These are phyloP conservation scores for Rhizopogon vulgaris DNA, from an alignment of 768 basidiomycete genomes.

Conservation along the genomic window DNA sequence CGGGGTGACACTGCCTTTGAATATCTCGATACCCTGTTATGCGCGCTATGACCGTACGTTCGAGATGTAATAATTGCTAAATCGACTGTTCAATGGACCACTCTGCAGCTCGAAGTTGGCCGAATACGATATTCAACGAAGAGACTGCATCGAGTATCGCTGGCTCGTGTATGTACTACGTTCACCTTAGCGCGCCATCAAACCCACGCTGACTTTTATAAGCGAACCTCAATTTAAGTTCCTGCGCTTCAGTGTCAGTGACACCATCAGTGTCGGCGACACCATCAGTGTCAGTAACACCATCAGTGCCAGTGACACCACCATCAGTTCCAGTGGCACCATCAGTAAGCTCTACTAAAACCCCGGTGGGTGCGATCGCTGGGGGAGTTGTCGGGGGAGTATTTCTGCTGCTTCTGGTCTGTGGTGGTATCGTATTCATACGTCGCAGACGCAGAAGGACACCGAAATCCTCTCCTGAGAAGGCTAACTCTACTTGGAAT, in stretches of 20 bases:
- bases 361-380: slow-evolving; percentile 11
- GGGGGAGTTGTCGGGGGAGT: slow-evolving; percentile 19
- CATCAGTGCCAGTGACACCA: no score
- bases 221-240: slow-evolving; percentile 14
- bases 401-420: slow-evolving; percentile 9
- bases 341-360: not conserved
- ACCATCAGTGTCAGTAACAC: no score
- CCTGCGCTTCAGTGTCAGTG: slow-evolving; percentile 1
- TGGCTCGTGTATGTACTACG: slow-evolving; percentile 6
- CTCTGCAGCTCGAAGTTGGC: slow-evolving; percentile 16
- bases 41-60: slow-evolving; percentile 18
- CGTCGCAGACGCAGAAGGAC: slow-evolving; percentile 8
- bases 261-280: not conserved
- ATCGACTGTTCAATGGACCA: not conserved
- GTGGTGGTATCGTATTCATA: slow-evolving; percentile 7
- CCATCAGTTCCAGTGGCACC: no score
- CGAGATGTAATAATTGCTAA: not conserved
- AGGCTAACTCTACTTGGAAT: not conserved
- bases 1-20: slow-evolving; percentile 2
- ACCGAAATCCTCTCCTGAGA: not conserved
- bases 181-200: not conserved
- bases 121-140: slow-evolving; percentile 11
- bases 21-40: slow-evolving; percentile 18
- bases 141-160: slow-evolving; percentile 11
- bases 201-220: not conserved